These are phyloP conservation scores for Aphanomyces invadans DNA, from an alignment of 352 stramenopile species.

Conservation along the genomic window DNA sequence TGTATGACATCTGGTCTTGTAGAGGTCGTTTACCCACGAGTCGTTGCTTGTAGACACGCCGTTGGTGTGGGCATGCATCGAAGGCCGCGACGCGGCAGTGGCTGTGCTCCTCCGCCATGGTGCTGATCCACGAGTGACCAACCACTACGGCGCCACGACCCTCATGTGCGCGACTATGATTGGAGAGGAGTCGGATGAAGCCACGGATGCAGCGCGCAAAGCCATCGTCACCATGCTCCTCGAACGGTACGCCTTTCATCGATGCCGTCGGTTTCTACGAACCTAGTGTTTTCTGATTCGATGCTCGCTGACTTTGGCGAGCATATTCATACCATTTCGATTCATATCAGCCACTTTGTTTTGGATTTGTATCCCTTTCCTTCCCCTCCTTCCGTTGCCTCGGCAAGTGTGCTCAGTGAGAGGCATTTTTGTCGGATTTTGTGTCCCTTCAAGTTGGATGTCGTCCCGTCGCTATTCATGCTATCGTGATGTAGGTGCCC, in stretches of 20 bases:
- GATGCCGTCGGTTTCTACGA: too few species aligned
- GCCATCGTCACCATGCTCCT: constrained; percentile 58
- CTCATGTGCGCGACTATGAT: constrained; percentile 76
- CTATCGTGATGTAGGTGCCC: constrained; percentile 42
- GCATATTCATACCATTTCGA: too few species aligned
- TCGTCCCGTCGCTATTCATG: too few species aligned
- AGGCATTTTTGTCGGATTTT: too few species aligned
- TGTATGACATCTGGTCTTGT: background rate
- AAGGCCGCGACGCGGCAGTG: constrained; percentile 28
- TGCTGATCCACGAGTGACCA: constrained; percentile 35
- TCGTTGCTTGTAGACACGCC: constrained; percentile 68
- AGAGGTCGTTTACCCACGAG: background rate
- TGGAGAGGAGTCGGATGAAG: constrained; percentile 55
- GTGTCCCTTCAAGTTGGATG: too few species aligned
- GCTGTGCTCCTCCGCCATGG: constrained; percentile 11
- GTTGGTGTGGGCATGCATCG: constrained; percentile 75
- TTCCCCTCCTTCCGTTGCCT: background rate
- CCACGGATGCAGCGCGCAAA: constrained; percentile 32
- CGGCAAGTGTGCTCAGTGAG: too few species aligned
- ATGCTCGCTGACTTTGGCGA: too few species aligned
- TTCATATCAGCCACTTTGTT: too few species aligned
- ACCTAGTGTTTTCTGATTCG: too few species aligned
- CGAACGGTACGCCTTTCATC: constrained; percentile 38
- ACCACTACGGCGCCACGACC: constrained; percentile 58
- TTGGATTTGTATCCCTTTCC: background rate